These are phyloP conservation scores for Uncinocarpus reesii DNA, from an alignment of 2,329 filamentous ascomycete genomes.

Conservation along the genomic window DNA sequence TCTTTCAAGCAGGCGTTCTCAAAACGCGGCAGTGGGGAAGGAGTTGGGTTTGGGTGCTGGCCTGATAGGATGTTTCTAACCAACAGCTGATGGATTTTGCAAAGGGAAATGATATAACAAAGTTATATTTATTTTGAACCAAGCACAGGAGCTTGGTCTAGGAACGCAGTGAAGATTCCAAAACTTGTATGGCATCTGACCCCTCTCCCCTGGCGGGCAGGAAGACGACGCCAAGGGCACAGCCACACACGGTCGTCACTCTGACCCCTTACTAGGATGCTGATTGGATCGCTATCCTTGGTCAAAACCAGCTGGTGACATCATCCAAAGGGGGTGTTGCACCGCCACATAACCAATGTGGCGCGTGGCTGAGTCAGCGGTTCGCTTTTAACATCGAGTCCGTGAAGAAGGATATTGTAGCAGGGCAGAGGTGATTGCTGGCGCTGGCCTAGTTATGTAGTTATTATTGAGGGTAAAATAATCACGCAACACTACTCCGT, in stretches of 20 bases:
- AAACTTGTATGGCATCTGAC: constrained; percentile 2
- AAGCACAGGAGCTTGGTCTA: background rate
- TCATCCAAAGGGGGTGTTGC: background rate
- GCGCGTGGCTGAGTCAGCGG: background rate
- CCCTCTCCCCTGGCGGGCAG: background rate
- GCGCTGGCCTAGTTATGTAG: too few species aligned
- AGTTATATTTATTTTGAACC: too few species aligned
- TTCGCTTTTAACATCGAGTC: too few species aligned
- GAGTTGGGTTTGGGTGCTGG: background rate
- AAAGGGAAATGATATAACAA: too few species aligned
- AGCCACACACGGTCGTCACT: background rate
- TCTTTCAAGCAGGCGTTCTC: background rate
- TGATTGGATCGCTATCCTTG: constrained; percentile 3
- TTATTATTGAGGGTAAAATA: too few species aligned
- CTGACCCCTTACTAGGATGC: background rate
- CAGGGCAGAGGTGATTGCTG: too few species aligned
- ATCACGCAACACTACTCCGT: too few species aligned
- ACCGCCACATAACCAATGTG: constrained; percentile 9
- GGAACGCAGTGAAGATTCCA: background rate
- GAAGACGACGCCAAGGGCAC: background rate
- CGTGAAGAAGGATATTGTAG: too few species aligned
- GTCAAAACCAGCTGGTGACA: background rate
- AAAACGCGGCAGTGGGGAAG: background rate
- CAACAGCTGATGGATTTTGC: background rate
- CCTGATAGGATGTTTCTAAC: background rate